Conservation (phyloP, 495 filamentous ascomycete genomes). For the Neurospora terricola region DNA sequence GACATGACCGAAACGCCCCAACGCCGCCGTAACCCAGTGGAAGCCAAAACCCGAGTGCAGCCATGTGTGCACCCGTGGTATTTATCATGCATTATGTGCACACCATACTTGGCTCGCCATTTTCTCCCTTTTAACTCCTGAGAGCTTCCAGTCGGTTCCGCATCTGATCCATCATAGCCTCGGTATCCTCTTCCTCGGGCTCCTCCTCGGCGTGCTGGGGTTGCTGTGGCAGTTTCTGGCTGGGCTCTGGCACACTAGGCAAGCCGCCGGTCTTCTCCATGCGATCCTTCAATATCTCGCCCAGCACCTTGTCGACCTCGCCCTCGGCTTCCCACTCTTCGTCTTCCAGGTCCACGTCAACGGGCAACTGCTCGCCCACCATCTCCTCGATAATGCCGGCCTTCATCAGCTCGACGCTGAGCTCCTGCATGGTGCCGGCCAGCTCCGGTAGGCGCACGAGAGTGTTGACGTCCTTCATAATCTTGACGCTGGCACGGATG, state of each 20-base stretch:
- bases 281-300: constrained; percentile 77
- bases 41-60: neutral
- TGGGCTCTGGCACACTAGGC: constrained; percentile 46
- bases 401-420: constrained; percentile 79
- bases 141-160: constrained; percentile 80
- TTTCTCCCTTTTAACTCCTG: constrained; percentile 52
- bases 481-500: constrained; percentile 73
- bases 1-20: neutral
- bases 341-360: constrained; percentile 45
- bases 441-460: constrained; percentile 79
- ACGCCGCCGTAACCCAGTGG: neutral
- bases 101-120: neutral
- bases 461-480: constrained; percentile 95
- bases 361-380: constrained; percentile 76
- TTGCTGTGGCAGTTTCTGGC: constrained; percentile 45
- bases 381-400: constrained; percentile 98
- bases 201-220: constrained; percentile 56
- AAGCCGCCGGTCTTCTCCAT: constrained; percentile 56
- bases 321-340: constrained; percentile 82
- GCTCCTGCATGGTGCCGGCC: constrained; percentile 79
- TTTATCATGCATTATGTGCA: neutral
- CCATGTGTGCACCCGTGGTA: neutral
- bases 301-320: constrained; percentile 87
- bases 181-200: constrained; percentile 73
- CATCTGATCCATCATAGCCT: constrained; percentile 89